A percentile compares a stretch with the other conserved stretches of the same genome.
These are phyloP conservation scores for Sapria himalayana DNA, from an alignment of 345 rosid genomes.

Conservation along the genomic window DNA sequence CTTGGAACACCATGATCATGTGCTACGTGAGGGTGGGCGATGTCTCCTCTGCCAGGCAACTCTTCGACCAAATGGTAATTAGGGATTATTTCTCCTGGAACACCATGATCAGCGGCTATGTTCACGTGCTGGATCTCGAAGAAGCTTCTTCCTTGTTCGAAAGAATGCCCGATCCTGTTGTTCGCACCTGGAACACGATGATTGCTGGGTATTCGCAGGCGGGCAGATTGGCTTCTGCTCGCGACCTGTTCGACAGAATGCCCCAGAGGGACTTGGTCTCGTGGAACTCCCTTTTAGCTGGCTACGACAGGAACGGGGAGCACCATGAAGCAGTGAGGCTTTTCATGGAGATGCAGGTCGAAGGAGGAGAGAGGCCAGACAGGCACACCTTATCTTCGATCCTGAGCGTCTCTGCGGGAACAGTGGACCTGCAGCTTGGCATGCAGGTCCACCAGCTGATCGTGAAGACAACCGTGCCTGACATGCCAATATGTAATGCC, in stretches of 20 bases:
- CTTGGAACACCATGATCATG: conserved; percentile 75
- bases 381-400: conserved; percentile 50
- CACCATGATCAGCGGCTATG: conserved; percentile 54
- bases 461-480: conserved; percentile 25
- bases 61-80: conserved; percentile 37
- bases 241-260: conserved; percentile 26
- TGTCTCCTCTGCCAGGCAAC: conserved; percentile 27
- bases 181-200: conserved; percentile 45
- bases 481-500: conserved; percentile 35
- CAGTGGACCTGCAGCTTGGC: conserved; percentile 40
- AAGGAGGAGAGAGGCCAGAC: conserved; percentile 50
- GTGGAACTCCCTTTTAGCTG: conserved; percentile 61
- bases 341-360: conserved; percentile 30
- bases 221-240: conserved; percentile 23
- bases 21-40: conserved; percentile 42
- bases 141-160: conserved; percentile 34
- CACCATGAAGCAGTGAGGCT: conserved; percentile 28
- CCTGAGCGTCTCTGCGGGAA: conserved; percentile 33
- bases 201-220: conserved; percentile 30
- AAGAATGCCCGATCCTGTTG: conserved; percentile 33
- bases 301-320: conserved; percentile 32
- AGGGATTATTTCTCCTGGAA: conserved; percentile 58
- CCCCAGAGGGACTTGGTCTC: conserved; percentile 37
- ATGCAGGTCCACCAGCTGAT: conserved; percentile 52
- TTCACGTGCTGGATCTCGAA: conserved; percentile 21